A percentile compares a stretch with the other conserved stretches of the same genome.
phyloP scores from a whole-genome alignment of 345 rosid genomes.

The Eucalyptus sp. region DNA sequence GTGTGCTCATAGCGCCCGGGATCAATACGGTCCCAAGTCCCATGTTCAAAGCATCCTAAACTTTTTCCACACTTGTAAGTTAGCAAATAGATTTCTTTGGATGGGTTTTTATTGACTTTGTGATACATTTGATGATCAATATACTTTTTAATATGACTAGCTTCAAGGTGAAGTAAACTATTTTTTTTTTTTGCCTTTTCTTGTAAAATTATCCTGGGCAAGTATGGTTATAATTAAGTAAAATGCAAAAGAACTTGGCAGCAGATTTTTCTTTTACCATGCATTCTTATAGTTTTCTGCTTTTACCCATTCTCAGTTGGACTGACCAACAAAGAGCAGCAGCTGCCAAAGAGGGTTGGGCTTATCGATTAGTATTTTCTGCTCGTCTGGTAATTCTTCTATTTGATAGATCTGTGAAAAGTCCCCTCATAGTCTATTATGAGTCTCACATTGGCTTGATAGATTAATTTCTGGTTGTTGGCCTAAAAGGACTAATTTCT shows the following conservation, averaged over 20 bases:
- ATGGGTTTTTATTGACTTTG: not conserved
- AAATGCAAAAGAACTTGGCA: not conserved
- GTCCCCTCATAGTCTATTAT: not conserved
- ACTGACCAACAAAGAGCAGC: slow-evolving; percentile 91
- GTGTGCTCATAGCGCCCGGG: not conserved
- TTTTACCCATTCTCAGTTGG: slow-evolving; percentile 41
- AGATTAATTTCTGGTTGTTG: not conserved
- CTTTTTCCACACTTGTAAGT: not conserved
- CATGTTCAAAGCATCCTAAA: not conserved
- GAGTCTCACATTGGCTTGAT: not conserved
- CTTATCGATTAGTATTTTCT: slow-evolving; percentile 59
- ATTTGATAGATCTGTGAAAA: not conserved
- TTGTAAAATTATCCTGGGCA: not conserved
- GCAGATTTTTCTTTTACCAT: not conserved
- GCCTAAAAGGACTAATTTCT: not conserved
- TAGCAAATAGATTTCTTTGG: not conserved
- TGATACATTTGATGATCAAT: not conserved
- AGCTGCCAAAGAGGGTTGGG: slow-evolving; percentile 93
- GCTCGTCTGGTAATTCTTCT: slow-evolving; percentile 55
- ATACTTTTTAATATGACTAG: not conserved
- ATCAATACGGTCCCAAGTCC: not conserved
- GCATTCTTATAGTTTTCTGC: not conserved
- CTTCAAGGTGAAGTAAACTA: not conserved
- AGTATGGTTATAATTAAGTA: not conserved
- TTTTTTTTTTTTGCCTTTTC: not conserved